These are phyloP conservation scores for Mucuna pruriens DNA, from an alignment of 306 rosid genomes.

Conservation along the genomic window DNA sequence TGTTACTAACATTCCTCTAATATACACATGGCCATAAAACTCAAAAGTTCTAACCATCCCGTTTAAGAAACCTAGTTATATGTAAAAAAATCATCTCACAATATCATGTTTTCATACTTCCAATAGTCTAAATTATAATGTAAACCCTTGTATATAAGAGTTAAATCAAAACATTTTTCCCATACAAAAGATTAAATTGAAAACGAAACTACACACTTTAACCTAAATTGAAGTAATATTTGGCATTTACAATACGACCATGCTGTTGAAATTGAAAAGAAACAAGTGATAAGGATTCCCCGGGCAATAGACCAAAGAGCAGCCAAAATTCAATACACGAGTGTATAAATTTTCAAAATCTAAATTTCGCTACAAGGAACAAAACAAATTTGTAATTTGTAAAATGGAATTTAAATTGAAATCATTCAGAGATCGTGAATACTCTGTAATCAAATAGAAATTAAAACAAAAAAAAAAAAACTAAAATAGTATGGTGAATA, in stretches of 20 bases:
- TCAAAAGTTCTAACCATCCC: no score
- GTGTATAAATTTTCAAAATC: background rate
- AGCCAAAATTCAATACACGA: background rate
- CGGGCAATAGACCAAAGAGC: background rate
- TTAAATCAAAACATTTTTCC: no score
- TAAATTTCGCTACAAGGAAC: background rate
- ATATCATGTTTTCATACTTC: no score
- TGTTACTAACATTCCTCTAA: no score
- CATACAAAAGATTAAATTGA: no score
- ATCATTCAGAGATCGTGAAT: slow-evolving; percentile 12
- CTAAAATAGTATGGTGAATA: background rate
- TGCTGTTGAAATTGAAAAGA: no score
- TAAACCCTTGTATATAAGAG: no score
- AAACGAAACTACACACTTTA: background rate
- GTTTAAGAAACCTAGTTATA: no score
- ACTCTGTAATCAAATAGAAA: slow-evolving; percentile 43
- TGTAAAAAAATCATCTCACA: no score
- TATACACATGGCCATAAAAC: no score
- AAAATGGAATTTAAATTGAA: slow-evolving; percentile 13
- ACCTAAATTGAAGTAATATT: background rate
- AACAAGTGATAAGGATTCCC: no score
- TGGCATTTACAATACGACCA: background rate
- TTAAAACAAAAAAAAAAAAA: background rate
- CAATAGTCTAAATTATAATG: no score
- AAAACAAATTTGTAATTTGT: slow-evolving; percentile 26